phyloP scores from a whole-genome alignment of 2,329 filamentous ascomycete genomes.

The Lecanicillium sp. region DNA sequence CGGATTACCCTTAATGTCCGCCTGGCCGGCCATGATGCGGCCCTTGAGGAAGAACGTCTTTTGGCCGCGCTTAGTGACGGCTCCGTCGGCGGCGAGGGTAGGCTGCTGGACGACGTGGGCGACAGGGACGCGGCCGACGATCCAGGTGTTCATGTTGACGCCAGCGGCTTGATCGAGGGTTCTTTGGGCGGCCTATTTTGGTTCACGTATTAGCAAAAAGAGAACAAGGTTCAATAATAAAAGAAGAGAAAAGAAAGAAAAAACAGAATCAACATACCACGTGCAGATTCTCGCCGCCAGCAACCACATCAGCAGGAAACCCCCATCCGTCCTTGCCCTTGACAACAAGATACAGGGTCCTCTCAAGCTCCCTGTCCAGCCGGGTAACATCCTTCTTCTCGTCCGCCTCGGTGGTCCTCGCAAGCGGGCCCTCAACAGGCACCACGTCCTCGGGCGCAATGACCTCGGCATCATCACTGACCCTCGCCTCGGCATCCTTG shows the following conservation, averaged over 20 bases:
- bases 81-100: slow-evolving; percentile 32
- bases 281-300: slow-evolving; percentile 67
- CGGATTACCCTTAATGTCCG: slow-evolving; percentile 63
- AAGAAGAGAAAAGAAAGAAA: no score
- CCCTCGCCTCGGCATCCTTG: slow-evolving; percentile 61
- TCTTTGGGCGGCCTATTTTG: slow-evolving; percentile 65
- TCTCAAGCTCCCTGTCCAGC: slow-evolving; percentile 69
- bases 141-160: slow-evolving; percentile 97
- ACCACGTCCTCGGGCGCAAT: slow-evolving; percentile 51
- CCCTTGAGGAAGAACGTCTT: slow-evolving; percentile 97
- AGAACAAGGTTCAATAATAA: not conserved
- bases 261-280: slow-evolving; percentile 51
- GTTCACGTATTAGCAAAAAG: not conserved
- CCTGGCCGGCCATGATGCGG: slow-evolving; percentile 95
- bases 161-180: slow-evolving; percentile 71
- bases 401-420: slow-evolving; percentile 72
- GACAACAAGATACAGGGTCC: slow-evolving; percentile 83
- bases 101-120: slow-evolving; percentile 63
- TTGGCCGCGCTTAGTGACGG: slow-evolving; percentile 46
- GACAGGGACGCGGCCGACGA: slow-evolving; percentile 83
- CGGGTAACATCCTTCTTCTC: slow-evolving; percentile 63
- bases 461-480: slow-evolving; percentile 52
- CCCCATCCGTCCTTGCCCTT: slow-evolving; percentile 69
- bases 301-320: slow-evolving; percentile 68
- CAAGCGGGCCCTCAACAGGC: slow-evolving; percentile 60